Conservation (phyloP, 2,329 filamentous ascomycete species). For the Pyrenochaeta sp. region DNA sequence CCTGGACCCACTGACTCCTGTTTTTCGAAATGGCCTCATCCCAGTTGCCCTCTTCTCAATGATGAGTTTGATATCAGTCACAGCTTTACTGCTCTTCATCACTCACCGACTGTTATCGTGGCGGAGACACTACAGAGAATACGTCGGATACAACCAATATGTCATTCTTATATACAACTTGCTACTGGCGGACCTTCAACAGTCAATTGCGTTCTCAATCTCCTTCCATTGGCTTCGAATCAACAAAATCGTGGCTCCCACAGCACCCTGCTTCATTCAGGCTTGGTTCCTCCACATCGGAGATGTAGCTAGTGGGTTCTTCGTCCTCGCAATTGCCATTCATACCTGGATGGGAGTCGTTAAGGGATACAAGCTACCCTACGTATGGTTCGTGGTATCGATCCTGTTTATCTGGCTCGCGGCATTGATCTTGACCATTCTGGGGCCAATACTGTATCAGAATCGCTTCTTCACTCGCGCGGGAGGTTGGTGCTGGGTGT, state of each 20-base stretch:
- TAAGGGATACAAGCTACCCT: constrained; percentile 56
- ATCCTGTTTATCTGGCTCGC: constrained; percentile 59
- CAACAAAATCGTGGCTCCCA: constrained; percentile 55
- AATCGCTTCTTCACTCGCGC: constrained; percentile 57
- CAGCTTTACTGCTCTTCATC: constrained; percentile 57
- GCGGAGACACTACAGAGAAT: constrained; percentile 57
- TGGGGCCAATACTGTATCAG: constrained; percentile 56
- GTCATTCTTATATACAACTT: constrained; percentile 64
- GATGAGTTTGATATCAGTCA: constrained; percentile 57
- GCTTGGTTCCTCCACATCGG: constrained; percentile 63
- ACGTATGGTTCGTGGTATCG: constrained; percentile 54
- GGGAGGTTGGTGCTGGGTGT: constrained; percentile 65
- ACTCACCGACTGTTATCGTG: constrained; percentile 62
- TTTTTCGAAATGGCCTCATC: constrained; percentile 54
- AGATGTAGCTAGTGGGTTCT: constrained; percentile 62
- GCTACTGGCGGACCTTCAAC: constrained; percentile 62
- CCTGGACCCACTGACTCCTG: constrained; percentile 38
- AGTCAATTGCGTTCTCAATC: constrained; percentile 60
- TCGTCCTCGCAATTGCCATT: constrained; percentile 63
- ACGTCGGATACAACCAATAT: constrained; percentile 64
- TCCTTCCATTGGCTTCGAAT: constrained; percentile 58
- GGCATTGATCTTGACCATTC: constrained; percentile 55
- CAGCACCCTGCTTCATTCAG: constrained; percentile 59
- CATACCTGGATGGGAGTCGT: constrained; percentile 62
- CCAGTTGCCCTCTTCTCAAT: constrained; percentile 58